Conservation (phyloP, 2,329 filamentous ascomycete species). For the Karstenula rhodostoma region DNA sequence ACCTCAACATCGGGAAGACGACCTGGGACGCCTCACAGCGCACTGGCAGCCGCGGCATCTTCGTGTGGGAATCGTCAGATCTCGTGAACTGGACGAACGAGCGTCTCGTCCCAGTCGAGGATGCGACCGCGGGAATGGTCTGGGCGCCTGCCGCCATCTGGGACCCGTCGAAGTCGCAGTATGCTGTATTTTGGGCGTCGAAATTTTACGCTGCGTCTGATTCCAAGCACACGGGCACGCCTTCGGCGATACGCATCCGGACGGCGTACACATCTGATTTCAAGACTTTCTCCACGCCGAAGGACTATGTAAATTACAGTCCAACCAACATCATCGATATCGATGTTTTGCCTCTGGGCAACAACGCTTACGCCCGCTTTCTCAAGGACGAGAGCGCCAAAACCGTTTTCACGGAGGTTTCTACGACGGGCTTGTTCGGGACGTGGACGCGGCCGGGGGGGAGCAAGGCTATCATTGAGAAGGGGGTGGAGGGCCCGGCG, state of each 20-base stretch:
- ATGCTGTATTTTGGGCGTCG: slow-evolving; percentile 60
- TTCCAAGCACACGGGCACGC: slow-evolving; percentile 57
- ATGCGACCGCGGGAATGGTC: slow-evolving; percentile 64
- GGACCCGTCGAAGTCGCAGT: slow-evolving; percentile 57
- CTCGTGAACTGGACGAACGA: slow-evolving; percentile 60
- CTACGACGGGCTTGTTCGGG: slow-evolving; percentile 59
- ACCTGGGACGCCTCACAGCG: slow-evolving; percentile 63
- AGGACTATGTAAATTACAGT: slow-evolving; percentile 60
- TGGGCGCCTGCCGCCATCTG: slow-evolving; percentile 66
- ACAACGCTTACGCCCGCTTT: slow-evolving; percentile 60
- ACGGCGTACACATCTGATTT: slow-evolving; percentile 66
- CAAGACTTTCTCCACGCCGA: slow-evolving; percentile 59
- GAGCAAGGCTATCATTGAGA: slow-evolving; percentile 50
- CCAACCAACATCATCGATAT: slow-evolving; percentile 63
- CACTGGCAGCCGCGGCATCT: slow-evolving; percentile 61
- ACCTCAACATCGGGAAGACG: slow-evolving; percentile 62
- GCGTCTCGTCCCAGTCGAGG: slow-evolving; percentile 60
- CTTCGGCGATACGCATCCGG: slow-evolving; percentile 56
- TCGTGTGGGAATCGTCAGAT: slow-evolving; percentile 64
- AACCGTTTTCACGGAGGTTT: slow-evolving; percentile 61
- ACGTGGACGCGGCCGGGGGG: slow-evolving; percentile 61
- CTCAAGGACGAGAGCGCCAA: slow-evolving; percentile 64
- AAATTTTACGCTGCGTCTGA: slow-evolving; percentile 59
- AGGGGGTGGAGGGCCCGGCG: slow-evolving; percentile 42
- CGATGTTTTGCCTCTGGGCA: slow-evolving; percentile 61